phyloP scores from a whole-genome alignment of 2,329 filamentous ascomycete species.

The Verticillium tricorpus region DNA sequence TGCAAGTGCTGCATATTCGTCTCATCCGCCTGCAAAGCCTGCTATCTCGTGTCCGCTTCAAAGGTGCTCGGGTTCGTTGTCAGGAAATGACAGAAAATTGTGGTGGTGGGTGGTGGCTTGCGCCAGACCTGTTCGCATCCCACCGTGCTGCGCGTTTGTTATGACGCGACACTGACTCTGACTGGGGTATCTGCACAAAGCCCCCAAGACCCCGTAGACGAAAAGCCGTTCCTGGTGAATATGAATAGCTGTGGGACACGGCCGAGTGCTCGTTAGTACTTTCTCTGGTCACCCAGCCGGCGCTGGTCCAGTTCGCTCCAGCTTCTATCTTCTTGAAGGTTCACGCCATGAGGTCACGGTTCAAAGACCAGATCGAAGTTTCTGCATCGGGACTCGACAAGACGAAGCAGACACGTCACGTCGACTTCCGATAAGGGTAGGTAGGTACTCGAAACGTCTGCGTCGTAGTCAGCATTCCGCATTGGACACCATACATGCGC shows the following conservation, averaged over 20 bases:
- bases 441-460: not conserved
- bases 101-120: not conserved
- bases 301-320: not conserved
- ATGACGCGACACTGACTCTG: not conserved
- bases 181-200: not conserved
- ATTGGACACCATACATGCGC: not conserved
- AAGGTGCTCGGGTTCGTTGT: not conserved
- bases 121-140: not conserved
- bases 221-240: no score
- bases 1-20: not conserved
- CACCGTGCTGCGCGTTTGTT: not conserved
- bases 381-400: not conserved
- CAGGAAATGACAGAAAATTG: not conserved
- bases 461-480: not conserved
- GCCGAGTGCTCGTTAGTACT: not conserved
- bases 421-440: not conserved
- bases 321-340: not conserved
- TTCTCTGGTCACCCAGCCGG: not conserved
- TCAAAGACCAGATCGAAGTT: not conserved
- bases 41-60: not conserved
- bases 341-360: slow-evolving; percentile 1
- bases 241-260: not conserved
- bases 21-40: not conserved
- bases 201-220: no score
- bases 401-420: not conserved